These are phyloP conservation scores for Solanum appendiculatum DNA, from an alignment of 257 asterid genomes.

Conservation along the genomic window DNA sequence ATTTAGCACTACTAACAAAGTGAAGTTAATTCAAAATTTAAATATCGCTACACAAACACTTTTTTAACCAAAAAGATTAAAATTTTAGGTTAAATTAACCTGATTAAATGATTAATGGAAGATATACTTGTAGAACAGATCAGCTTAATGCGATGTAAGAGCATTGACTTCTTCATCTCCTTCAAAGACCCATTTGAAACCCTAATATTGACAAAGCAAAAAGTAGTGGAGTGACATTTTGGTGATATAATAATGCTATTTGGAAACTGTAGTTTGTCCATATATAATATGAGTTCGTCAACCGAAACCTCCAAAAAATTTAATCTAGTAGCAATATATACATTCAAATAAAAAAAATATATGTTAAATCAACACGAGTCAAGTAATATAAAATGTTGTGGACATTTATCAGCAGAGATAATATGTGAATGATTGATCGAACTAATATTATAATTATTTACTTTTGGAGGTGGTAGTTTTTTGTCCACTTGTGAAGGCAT, in stretches of 20 bases:
- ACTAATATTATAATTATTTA: too few species aligned
- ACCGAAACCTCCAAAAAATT: not conserved
- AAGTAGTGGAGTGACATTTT: not conserved
- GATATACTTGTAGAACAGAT: not conserved
- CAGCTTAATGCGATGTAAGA: conserved; percentile 6
- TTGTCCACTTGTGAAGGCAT: not conserved
- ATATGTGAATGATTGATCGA: too few species aligned
- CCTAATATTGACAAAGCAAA: conserved; percentile 6
- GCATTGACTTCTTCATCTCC: not conserved
- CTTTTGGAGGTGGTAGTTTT: not conserved
- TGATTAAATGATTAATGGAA: conserved; percentile 19
- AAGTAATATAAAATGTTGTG: too few species aligned
- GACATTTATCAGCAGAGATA: too few species aligned
- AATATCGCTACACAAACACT: not conserved
- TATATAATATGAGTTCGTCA: not conserved
- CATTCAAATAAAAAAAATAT: too few species aligned
- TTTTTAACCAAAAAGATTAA: not conserved
- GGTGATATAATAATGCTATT: not conserved
- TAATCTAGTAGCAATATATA: too few species aligned
- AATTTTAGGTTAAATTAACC: conserved; percentile 24
- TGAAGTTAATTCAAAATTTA: not conserved
- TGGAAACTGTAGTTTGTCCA: not conserved
- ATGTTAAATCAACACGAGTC: too few species aligned
- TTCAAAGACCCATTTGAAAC: conserved; percentile 21
- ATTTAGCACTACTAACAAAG: not conserved